phyloP scores from a whole-genome alignment of 2,329 filamentous ascomycete species.

The Nemania sp. region DNA sequence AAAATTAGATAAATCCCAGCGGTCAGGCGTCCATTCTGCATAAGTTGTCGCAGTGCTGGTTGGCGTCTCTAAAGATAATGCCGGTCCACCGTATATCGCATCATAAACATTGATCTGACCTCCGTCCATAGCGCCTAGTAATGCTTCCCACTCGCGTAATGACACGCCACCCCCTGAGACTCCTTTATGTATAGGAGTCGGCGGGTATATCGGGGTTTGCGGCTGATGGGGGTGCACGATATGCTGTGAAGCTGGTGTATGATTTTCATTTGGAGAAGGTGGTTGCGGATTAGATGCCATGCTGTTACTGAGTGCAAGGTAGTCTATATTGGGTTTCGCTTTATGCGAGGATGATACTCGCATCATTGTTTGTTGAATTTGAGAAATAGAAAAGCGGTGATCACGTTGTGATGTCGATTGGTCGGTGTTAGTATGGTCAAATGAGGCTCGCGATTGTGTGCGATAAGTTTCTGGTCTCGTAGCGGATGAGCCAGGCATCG shows the following conservation, averaged over 20 bases:
- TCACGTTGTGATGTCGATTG: slow-evolving; percentile 46
- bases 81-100: slow-evolving; percentile 73
- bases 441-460: slow-evolving; percentile 50
- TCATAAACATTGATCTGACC: slow-evolving; percentile 84
- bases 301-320: slow-evolving; percentile 56
- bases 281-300: slow-evolving; percentile 52
- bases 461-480: slow-evolving; percentile 45
- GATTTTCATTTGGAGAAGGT: slow-evolving; percentile 52
- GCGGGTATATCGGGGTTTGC: slow-evolving; percentile 42
- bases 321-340: slow-evolving; percentile 58
- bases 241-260: slow-evolving; percentile 41
- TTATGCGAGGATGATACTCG: slow-evolving; percentile 40
- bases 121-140: slow-evolving; percentile 78
- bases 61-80: slow-evolving; percentile 50
- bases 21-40: slow-evolving; percentile 59
- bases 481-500: slow-evolving; percentile 48
- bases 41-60: slow-evolving; percentile 43
- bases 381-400: slow-evolving; percentile 53
- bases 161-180: slow-evolving; percentile 51
- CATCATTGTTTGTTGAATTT: slow-evolving; percentile 45
- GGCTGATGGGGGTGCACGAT: slow-evolving; percentile 30
- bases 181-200: slow-evolving; percentile 44
- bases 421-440: slow-evolving; percentile 49
- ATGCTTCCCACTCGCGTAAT: slow-evolving; percentile 77
- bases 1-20: slow-evolving; percentile 58